Base-by-base conservation (phyloP, 768 basidiomycete genomes). In the Lactifluus rugatus region DNA sequence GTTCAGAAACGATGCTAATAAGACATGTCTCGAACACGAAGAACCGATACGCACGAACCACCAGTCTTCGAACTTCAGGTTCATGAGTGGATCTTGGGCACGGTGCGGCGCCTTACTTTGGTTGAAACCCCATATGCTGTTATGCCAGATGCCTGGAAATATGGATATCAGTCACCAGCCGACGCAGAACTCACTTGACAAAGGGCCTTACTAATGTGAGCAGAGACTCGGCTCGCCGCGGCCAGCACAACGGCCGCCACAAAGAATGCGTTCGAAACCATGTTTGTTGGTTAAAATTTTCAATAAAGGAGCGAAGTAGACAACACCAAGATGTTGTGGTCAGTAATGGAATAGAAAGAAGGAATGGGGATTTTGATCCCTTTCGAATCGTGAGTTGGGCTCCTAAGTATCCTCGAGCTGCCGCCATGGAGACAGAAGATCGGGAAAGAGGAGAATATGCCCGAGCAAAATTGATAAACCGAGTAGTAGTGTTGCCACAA, bases 51-150 rank as follows among this genome's bases (percentile, higher is more conserved):
- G 63, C 45, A 70, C 69, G 42, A 73, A 71, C 74, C 74, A 76
- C 74, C 74, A 74, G 1, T 45, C 1, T 5, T 32, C 5, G 58
- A 74, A 75, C 5, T 67, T 34, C 23, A 63, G 55, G 53, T 68
- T 41, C 37, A 64, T 62, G 3, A 77, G 60, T 6, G 76, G 76
- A 10, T 67, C 66, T 23, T 71, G 68, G 17, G 74, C 73, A 16
- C 75, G 68, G 60, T 71, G 70, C 56, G 74, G 72, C 58, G 37
- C 13, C 5, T 66, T 67, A 11, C 60, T 26, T 6, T 70, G 68
- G 58, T 76, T 75, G 67, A 73, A 76, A 3, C 75, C 75, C 52
- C 59, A 76, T 71, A 74, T 75, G 47, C 66, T 65, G 0, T 66
- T 63, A 45, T 72, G 64, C 65, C 64, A 74, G 2, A 74, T 46